Conservation (phyloP, 1,139 yeast species). For the Scheffersomyces titani region DNA sequence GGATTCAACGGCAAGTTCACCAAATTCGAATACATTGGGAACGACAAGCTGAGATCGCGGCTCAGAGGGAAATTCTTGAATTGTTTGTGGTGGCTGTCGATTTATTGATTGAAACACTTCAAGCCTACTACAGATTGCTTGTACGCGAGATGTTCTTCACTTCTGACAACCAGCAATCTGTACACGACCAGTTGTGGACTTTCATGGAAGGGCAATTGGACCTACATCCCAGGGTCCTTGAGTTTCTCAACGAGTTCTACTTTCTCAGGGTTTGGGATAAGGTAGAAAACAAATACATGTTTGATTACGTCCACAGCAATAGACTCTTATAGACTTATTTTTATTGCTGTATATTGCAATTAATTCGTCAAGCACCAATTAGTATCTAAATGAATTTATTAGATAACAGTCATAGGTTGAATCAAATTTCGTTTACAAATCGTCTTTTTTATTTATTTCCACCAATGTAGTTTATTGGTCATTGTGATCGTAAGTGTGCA, state of each 20-base stretch:
- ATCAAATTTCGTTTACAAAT: no score
- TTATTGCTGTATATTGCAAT: no score
- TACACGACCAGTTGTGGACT: background rate
- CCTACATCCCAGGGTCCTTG: background rate
- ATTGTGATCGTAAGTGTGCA: background rate
- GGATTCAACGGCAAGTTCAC: background rate
- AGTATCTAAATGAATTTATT: no score
- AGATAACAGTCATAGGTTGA: no score
- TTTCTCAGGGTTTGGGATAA: background rate
- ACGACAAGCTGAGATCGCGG: background rate
- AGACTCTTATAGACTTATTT: background rate
- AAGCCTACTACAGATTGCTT: background rate
- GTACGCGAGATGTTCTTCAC: background rate
- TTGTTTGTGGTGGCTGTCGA: background rate
- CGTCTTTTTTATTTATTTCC: no score
- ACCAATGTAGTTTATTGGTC: no score
- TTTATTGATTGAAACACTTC: background rate
- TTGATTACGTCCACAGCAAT: background rate
- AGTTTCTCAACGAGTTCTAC: background rate
- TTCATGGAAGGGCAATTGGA: background rate
- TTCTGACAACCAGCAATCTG: background rate
- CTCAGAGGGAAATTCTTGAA: background rate
- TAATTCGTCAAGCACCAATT: no score
- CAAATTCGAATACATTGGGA: background rate
- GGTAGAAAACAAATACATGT: background rate